Evolutionary conservation across 2,329 filamentous ascomycete species (phyloP), one percentile per base, ranked within the genome.

Genomic region (Neoarthrinium moseri): DNA sequence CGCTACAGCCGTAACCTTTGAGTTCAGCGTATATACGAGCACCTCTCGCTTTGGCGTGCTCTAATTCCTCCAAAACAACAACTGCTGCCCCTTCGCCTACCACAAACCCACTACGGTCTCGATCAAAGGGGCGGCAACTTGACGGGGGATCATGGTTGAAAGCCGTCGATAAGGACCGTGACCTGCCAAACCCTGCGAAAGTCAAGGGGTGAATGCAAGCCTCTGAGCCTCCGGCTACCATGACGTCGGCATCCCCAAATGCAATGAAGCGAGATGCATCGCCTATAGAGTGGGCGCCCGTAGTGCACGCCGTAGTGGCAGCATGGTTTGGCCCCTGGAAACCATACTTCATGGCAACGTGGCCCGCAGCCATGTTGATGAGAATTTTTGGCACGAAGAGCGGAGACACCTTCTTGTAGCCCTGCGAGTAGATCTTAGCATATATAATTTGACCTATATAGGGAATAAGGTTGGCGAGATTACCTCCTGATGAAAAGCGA

Each of bases 121-220:
- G 74, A 67, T 99, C 94, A 59, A 99, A 99, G 0, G 94, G 94
- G 8, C 94, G 78, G 23, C 91, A 96, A 40, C 91, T 83, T 37
- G 79, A 72, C 2, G 71, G 55, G 0, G 92, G 91, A 8, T 76
- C 66, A 49, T 87, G 72, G 60, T 96, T 96, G 70, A 83, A 95
- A 4, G 76, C 78, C 0, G 89, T 95, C 6, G 90, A 86, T 27
- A 99, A 72, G 43, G 91, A 96, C 48, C 92, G 81, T 1, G 91
- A 90, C 51, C 91, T 80, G 20, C 90, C 87, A 60, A 99, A 99
- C 6, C 92, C 94, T 6, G 91, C 89, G 55, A 97, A 87, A 2
- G 92, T 89, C 34, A 99, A 76, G 8, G 94, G 94, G 62, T 99
- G 92, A 46, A 99, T 92, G 64, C 94, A 99, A 0, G 92, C 91